Evolutionary conservation across 306 rosid genomes (phyloP).

Genomic region (Quercus cerris): DNA sequence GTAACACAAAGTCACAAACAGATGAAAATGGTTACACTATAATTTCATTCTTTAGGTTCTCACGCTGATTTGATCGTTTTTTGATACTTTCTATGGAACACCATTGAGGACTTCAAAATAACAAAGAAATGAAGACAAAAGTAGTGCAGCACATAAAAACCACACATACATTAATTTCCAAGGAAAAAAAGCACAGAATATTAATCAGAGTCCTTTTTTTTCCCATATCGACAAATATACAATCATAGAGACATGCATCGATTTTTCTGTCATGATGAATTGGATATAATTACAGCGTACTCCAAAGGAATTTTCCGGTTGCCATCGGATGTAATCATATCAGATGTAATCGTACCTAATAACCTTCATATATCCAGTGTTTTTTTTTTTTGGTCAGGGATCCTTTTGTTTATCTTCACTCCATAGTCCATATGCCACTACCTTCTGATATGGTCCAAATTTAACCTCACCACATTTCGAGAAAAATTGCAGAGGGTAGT

Average conservation of each 20-base stretch:
- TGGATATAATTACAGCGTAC: background rate
- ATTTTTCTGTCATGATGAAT: background rate
- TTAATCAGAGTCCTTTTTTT: background rate
- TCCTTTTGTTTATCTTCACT: background rate
- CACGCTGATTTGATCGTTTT: background rate
- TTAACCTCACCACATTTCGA: background rate
- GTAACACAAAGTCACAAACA: background rate
- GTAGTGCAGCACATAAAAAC: background rate
- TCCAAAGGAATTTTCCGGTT: background rate
- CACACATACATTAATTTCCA: background rate
- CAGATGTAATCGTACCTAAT: background rate
- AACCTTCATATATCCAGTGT: background rate
- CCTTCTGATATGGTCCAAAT: background rate
- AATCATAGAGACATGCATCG: background rate
- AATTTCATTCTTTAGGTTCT: background rate
- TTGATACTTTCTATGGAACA: background rate
- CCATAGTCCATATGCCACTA: background rate
- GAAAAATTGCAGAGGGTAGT: background rate
- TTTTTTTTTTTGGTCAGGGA: background rate
- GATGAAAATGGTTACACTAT: background rate
- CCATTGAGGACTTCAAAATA: background rate
- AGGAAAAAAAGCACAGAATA: background rate
- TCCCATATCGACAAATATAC: conserved; percentile 10
- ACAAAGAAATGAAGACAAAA: background rate
- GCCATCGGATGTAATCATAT: too few species aligned